Evolutionary conservation across 2,329 filamentous ascomycete genomes (phyloP), one percentile per base, ranked within the genome.

Genomic region (Biscogniauxia sp.): DNA sequence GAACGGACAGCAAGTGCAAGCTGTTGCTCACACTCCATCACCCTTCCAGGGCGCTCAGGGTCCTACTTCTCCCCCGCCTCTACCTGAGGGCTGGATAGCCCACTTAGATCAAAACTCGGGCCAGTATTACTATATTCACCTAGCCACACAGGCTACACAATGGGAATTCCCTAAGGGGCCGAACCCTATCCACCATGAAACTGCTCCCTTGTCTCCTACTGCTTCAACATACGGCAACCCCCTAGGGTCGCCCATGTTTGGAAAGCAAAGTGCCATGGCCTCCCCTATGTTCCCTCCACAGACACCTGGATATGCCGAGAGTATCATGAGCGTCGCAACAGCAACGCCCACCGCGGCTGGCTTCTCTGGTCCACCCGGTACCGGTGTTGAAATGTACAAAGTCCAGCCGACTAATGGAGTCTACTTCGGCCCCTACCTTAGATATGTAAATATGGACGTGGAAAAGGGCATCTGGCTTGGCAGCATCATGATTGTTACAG

Each of bases 81-180:
- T 99, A 17, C 95, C 95, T 5, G 95, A 99, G 78, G 95, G 95
- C 37, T 99, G 95, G 95, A 98, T 99, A 71, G 92, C 95, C 20
- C 95, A 98, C 74, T 82, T 98, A 4, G 95, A 99, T 73, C 91
- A 92, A 67, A 97, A 91, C 72, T 98, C 94, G 1, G 95, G 95
- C 1, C 94, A 98, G 73, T 99, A 98, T 76, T 99, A 99, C 76
- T 99, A 99, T 72, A 99, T 99, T 61, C 95, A 99, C 74, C 83
- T 99, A 28, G 91, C 93, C 1, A 93, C 92, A 0, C 95, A 98
- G 73, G 92, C 93, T 2, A 99, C 95, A 0, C 95, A 99, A 73
- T 99, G 95, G 95, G 95, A 99, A 72, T 98, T 98, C 68, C 95
- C 95, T 26, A 98, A 97, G 77, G 94, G 94, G 0, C 93, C 93